Evolutionary conservation across 495 filamentous ascomycete genomes (phyloP).

Genomic region (Zalerion maritima): DNA sequence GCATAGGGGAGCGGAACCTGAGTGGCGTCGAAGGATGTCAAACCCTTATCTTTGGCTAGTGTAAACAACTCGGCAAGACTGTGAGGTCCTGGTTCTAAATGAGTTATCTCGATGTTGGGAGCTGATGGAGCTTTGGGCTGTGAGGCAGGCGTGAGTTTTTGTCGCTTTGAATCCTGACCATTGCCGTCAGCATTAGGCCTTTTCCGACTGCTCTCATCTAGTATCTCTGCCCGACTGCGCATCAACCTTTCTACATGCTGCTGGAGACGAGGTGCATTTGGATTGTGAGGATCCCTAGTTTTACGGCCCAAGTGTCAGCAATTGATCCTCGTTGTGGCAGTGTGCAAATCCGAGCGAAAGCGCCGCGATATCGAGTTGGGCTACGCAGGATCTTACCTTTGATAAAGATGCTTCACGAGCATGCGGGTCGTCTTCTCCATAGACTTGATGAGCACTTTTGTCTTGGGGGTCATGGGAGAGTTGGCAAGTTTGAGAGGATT

Average conservation of each 20-base stretch:
- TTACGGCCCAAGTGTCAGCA: constrained; percentile 12
- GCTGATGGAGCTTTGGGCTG: constrained; percentile 28
- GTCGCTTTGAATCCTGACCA: constrained; percentile 57
- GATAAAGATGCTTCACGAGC: constrained; percentile 63
- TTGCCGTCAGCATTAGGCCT: constrained; percentile 49
- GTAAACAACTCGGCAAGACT: constrained; percentile 72
- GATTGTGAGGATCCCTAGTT: constrained; percentile 56
- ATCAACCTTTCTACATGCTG: constrained; percentile 67
- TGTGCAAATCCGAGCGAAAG: too few species aligned
- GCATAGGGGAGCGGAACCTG: constrained; percentile 59
- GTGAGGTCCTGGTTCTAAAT: constrained; percentile 56
- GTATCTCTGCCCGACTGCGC: constrained; percentile 55
- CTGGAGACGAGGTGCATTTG: constrained; percentile 55
- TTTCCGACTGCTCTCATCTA: constrained; percentile 67
- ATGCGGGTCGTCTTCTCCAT: constrained; percentile 86
- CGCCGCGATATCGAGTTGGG: not conserved
- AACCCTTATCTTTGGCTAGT: constrained; percentile 53
- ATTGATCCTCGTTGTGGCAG: constrained; percentile 5
- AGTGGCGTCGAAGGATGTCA: constrained; percentile 70
- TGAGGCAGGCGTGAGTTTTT: constrained; percentile 46
- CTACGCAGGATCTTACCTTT: constrained; percentile 37
- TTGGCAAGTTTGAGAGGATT: constrained; percentile 71
- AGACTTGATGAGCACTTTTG: constrained; percentile 70
- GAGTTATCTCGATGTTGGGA: constrained; percentile 40
- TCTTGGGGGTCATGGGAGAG: constrained; percentile 60